These are phyloP conservation scores for Pythium periplocum DNA, from an alignment of 352 stramenopile species.

Conservation along the genomic window DNA sequence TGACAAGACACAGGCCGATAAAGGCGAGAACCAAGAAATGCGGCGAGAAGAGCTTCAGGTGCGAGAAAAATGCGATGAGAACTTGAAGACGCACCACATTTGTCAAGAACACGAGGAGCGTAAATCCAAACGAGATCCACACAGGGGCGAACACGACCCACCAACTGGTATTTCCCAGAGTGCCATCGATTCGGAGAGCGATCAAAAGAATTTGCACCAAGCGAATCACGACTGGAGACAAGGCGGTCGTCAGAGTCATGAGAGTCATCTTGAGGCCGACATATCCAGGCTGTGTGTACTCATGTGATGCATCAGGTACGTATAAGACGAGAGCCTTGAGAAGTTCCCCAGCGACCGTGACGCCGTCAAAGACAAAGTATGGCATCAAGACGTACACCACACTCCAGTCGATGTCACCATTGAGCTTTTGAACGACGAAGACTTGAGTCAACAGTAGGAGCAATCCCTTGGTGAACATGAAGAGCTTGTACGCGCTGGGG, in stretches of 20 bases:
- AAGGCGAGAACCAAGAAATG: neutral
- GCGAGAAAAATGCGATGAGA: too few species aligned
- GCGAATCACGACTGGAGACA: slow-evolving; percentile 51
- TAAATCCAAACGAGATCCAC: slow-evolving; percentile 29
- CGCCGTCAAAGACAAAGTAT: slow-evolving; percentile 73
- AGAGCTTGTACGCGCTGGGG: slow-evolving; percentile 55
- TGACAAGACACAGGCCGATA: slow-evolving; percentile 4
- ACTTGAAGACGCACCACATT: too few species aligned
- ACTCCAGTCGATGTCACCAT: slow-evolving; percentile 57
- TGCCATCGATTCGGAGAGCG: slow-evolving; percentile 59
- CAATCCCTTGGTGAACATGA: slow-evolving; percentile 74
- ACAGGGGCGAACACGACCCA: slow-evolving; percentile 77
- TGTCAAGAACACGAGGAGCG: too few species aligned
- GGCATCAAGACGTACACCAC: slow-evolving; percentile 60
- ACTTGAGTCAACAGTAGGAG: slow-evolving; percentile 71
- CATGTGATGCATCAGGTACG: too few species aligned
- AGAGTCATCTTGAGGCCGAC: slow-evolving; percentile 13
- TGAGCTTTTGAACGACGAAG: slow-evolving; percentile 78
- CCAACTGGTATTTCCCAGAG: slow-evolving; percentile 50
- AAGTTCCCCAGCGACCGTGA: slow-evolving; percentile 13
- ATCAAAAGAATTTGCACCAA: slow-evolving; percentile 57
- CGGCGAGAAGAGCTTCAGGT: too few species aligned
- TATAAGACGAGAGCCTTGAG: too few species aligned
- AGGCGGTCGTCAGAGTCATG: slow-evolving; percentile 63
- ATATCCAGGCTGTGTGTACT: too few species aligned